A percentile compares a stretch with the other conserved stretches of the same genome.
These are phyloP conservation scores for Leccinum griseonigrum DNA, from an alignment of 1,284 basidiomycete genomes.

Conservation along the genomic window DNA sequence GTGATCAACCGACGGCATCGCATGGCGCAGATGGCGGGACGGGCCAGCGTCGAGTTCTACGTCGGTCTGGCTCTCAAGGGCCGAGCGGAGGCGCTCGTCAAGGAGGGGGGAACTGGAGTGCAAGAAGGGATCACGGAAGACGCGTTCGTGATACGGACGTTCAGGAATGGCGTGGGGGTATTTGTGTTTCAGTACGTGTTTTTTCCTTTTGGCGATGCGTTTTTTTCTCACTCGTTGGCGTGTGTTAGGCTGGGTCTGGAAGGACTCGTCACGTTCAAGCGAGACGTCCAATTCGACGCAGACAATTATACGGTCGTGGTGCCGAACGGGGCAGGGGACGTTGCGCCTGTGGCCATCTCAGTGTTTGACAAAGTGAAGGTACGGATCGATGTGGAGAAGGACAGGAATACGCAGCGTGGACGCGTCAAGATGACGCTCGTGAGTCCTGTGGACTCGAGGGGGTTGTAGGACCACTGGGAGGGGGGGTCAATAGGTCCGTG, in stretches of 20 bases:
- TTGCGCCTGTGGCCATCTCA: constrained; percentile 57
- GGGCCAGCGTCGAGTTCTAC: constrained; percentile 97
- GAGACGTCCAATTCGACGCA: constrained; percentile 85
- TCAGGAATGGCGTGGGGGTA: constrained; percentile 93
- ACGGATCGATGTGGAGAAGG: constrained; percentile 83
- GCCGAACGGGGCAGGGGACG: constrained; percentile 34
- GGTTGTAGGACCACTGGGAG: constrained; percentile 27
- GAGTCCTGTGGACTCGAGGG: constrained; percentile 54
- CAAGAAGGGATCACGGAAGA: constrained; percentile 66
- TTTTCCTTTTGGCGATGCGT: neutral
- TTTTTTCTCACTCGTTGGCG: neutral
- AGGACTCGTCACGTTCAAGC: constrained; percentile 35
- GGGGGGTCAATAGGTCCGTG: too few species aligned
- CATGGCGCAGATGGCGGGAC: constrained; percentile 95
- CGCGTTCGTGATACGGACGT: constrained; percentile 93
- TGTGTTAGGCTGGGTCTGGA: neutral
- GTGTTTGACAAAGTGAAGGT: constrained; percentile 95
- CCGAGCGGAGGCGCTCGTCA: constrained; percentile 47
- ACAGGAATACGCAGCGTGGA: constrained; percentile 91
- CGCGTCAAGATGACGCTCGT: constrained; percentile 88
- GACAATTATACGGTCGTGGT: constrained; percentile 87
- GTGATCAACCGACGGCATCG: constrained; percentile 92
- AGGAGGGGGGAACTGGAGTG: constrained; percentile 6
- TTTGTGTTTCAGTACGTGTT: constrained; percentile 86
- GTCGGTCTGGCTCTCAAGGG: constrained; percentile 90